Base-by-base conservation (phyloP, 2,329 filamentous ascomycete genomes). In the Metarhizium rileyi region DNA sequence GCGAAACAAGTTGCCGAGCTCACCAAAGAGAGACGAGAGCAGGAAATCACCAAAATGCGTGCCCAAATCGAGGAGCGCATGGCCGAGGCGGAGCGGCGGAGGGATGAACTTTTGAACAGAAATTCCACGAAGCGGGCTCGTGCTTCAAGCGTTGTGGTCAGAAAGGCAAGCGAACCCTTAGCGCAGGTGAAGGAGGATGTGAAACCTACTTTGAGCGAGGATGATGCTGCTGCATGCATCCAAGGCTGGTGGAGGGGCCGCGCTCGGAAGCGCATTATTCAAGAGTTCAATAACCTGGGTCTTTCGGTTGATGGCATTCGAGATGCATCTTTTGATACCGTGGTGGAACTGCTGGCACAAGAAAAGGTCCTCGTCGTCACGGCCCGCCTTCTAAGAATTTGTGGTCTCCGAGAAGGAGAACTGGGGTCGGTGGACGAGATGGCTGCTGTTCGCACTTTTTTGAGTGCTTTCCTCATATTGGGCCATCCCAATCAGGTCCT, bases 1-100 rank as follows among this genome's bases (percentile, higher is more conserved):
- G 87, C 87, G 47, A 91, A 91, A 71, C 84, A 86, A 46, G 76
- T 90, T n/a, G 87, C 87, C 14, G 86, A 89, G 64, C 83, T 78
- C 51, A 89, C 87, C 72, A 90, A 88, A 66, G 84, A 87, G 68
- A 84, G 85, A 64, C 81, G 87, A 55, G 84, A 89, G 61, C 82
- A 83, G 50, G 85, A 90, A 55, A 77, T 86, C 50, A 76, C 75
- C 57, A 81, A 82, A 59, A 75, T 87, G 63, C 80, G 81, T 54
- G 68, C 78, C 46, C 85, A 90, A 63, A 89, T 90, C 76, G 84
- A 90, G 63, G 86, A 90, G 69, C 81, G 84, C 55, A 77, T 88
- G 58, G 84, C 86, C 28, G 87, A 90, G 61, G 87, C 86, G 0
- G 85, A 90, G 65, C 78, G 73, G 62, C 77, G 87, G 58, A 75